phyloP scores from a whole-genome alignment of 805 yeast species.

The Novakomyces olei region DNA sequence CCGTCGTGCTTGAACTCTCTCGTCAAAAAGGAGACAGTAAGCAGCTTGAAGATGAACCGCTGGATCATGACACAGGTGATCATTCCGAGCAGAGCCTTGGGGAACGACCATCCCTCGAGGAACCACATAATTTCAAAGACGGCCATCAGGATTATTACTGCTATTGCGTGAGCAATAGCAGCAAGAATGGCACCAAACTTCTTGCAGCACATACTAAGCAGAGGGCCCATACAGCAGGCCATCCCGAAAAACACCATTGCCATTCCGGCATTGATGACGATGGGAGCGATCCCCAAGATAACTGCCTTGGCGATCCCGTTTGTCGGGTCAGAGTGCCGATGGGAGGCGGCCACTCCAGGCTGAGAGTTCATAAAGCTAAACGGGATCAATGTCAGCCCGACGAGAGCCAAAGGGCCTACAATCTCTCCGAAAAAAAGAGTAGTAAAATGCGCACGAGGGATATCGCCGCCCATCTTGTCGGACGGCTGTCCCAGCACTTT shows the following conservation, averaged over 20 bases:
- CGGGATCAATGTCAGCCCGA: slow-evolving; percentile 47
- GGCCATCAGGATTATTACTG: slow-evolving; percentile 66
- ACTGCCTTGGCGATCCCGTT: slow-evolving; percentile 42
- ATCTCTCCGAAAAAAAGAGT: slow-evolving; percentile 66
- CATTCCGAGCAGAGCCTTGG: slow-evolving; percentile 70
- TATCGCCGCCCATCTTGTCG: slow-evolving; percentile 43
- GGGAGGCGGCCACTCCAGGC: slow-evolving; percentile 6
- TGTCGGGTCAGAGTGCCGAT: slow-evolving; percentile 12
- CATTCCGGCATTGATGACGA: slow-evolving; percentile 73
- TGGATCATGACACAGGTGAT: slow-evolving; percentile 68
- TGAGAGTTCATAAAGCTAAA: slow-evolving; percentile 69
- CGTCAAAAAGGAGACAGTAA: slow-evolving; percentile 59
- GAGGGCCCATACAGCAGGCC: slow-evolving; percentile 95
- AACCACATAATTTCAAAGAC: slow-evolving; percentile 96
- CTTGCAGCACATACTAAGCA: slow-evolving; percentile 86
- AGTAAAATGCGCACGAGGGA: slow-evolving; percentile 53
- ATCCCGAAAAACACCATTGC: slow-evolving; percentile 52
- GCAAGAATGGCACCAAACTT: slow-evolving; percentile 92
- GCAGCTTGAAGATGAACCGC: slow-evolving; percentile 63
- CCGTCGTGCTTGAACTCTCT: slow-evolving; percentile 93
- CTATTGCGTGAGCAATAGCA: slow-evolving; percentile 84
- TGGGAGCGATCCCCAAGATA: slow-evolving; percentile 58
- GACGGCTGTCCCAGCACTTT: slow-evolving; percentile 42
- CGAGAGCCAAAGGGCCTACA: slow-evolving; percentile 44
- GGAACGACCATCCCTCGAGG: slow-evolving; percentile 73